Base-by-base conservation (phyloP, 129 eudicot species). In the Pulicaria dysenterica region DNA sequence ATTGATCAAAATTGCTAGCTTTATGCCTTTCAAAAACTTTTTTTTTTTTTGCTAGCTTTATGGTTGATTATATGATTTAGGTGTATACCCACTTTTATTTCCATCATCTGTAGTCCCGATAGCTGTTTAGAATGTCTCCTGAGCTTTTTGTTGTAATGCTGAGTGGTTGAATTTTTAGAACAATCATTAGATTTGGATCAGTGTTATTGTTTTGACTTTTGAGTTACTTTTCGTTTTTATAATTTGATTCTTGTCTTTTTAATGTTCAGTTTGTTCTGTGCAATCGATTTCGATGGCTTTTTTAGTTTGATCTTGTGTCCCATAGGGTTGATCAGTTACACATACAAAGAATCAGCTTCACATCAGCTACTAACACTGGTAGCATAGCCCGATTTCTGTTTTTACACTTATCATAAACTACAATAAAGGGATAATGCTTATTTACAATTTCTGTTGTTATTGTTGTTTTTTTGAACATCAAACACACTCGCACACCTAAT, bases 111-210 rank as follows among this genome's bases (percentile, higher is more conserved):
- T 4, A 5, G 17, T 70, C 39, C 39, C 2, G 66, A 55, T 70
- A 55, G 49, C 42, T n/a, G 54, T 72, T 56, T 19, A 43, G 41
- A 72, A 54, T 24, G 6, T 39, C 34, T 34, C 7, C 2, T 11
- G 57, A 51, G 31, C 9, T 58, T 11, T 58, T 17, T 36, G 46
- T 60, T 36, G 45, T 60, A 60, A 60, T 45, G 72, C 31, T 8
- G 16, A 43, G 9, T 64, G 54, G 14, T 47, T 47, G n/a, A 41
- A 15, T 40, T 40, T 63, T 14, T 63, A 17, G 37, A 40, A 15
- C 19, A 44, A 19, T 10, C 19, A 6, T 11, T 56, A 11, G 61
- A 17, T 7, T 45, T 24, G 10, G 24, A 47, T 46, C 57, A 3
- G 12, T n/a, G 41, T 67, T 13, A 4, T 31, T 48, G 16, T 47